A percentile compares a stretch with the other conserved stretches of the same genome.
Conservation (phyloP, 2,329 filamentous ascomycete species). For the Curvularia hawaiiensis region DNA sequence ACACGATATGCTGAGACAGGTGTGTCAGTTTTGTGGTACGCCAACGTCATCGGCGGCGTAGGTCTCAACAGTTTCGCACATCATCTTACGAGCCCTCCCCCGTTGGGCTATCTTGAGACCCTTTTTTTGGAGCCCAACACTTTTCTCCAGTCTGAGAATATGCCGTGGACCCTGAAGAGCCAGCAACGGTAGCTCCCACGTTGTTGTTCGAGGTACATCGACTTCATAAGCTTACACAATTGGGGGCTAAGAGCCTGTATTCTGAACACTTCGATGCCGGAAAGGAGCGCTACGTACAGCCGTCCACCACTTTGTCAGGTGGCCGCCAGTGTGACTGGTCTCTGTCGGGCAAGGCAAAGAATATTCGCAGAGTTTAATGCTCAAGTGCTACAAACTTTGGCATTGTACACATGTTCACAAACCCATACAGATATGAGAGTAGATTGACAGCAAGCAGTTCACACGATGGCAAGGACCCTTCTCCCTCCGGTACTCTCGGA, state of each 20-base stretch:
- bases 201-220: neutral
- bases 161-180: neutral
- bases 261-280: neutral
- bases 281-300: neutral
- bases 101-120: neutral
- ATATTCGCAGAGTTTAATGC: neutral
- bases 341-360: neutral
- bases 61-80: neutral
- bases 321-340: neutral
- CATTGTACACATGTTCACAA: neutral
- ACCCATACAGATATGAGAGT: neutral
- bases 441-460: neutral
- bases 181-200: neutral
- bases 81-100: neutral
- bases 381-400: neutral
- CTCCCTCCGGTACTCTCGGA: neutral
- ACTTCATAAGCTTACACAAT: neutral
- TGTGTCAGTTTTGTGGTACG: slow-evolving; percentile 8
- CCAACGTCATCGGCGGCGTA: slow-evolving; percentile 8
- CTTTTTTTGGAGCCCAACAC: neutral
- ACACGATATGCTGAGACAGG: neutral
- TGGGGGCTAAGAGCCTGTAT: neutral
- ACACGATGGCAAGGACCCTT: neutral
- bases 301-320: neutral
- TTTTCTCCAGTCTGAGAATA: neutral